Evolutionary conservation across 176 grass and related monocot species (phyloP), one percentile per base, ranked within the genome.

Genomic region (Panicum miliaceum): DNA sequence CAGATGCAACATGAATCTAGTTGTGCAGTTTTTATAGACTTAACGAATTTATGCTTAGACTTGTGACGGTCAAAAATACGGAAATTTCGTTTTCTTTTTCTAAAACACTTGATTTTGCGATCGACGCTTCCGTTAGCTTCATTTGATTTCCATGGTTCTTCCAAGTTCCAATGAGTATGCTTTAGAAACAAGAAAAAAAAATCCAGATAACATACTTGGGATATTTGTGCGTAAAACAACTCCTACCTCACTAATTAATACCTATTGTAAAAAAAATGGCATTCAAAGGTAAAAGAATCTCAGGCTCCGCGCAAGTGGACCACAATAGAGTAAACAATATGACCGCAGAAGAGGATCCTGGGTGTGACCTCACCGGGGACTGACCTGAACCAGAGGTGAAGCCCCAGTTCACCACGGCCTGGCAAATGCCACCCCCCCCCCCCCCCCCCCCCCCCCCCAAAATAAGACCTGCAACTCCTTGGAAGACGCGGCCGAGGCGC

Each of bases 291-390:
- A 71, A 71, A 25, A 27, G 0, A 26, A 58, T 8, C 53, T 13
- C 29, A 32, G 22, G 6, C 8, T 58, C 52, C 29, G 14, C 20
- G 11, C 61, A 15, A 41, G 36, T 67, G 23, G 23, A 34, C 42
- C 38, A 71, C n/a, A 43, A 12, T 45, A 68, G 4, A 41, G 4
- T 71, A 71, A 65, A 65, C 12, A 71, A 13, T 61, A 10, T 61
- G 58, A 23, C 58, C 11, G 11, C 58, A 61, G 23, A 61, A 7
- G 7, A 67, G 34, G 29, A 35, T 52, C 26, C 23, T 16, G 50
- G 60, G 63, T 57, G 88, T 71, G 57, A 80, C 29, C 84, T 78
- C 22, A 78, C 79, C 84, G 84, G 83, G 32, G 83, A 56, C 71
- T 53, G 27, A 90, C 3, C 57, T 1, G 84, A 86, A 64, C 83